Percentiles rank a stretch among this genome's conserved stretches.
These are phyloP conservation scores for Orbilia quercus DNA, from an alignment of 2,329 filamentous ascomycete species.

Conservation along the genomic window DNA sequence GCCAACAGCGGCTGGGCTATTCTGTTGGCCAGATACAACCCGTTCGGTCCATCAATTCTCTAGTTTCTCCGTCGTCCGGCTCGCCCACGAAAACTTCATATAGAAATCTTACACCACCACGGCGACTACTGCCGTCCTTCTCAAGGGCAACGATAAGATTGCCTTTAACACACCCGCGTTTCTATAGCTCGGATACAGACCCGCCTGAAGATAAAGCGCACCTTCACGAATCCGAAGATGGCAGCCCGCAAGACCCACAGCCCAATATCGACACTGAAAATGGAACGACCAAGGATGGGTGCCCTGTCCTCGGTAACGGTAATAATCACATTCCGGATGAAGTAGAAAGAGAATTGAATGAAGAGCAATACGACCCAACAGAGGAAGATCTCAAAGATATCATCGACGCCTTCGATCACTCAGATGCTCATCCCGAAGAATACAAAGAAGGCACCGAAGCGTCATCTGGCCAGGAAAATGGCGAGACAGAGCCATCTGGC, in stretches of 20 bases:
- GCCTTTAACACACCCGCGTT: neutral
- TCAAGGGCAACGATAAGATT: neutral
- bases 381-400: neutral
- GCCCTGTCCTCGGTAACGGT: neutral
- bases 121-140: neutral
- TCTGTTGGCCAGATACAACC: conserved; percentile 17
- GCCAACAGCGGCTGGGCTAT: conserved; percentile 35
- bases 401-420: neutral
- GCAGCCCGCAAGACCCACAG: neutral
- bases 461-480: neutral
- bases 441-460: neutral
- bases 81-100: neutral
- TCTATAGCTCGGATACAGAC: conserved; percentile 9
- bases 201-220: neutral
- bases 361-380: conserved; percentile 15
- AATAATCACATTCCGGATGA: conserved; percentile 1
- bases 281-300: neutral
- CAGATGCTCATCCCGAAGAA: neutral
- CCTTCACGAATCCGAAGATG: neutral
- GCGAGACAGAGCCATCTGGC: neutral
- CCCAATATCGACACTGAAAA: neutral
- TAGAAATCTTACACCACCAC: neutral
- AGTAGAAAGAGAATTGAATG: neutral
- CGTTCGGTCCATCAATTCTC: conserved; percentile 17
- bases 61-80: neutral